These are phyloP conservation scores for Anaeramoeba flamelloides DNA, from an alignment of 78 protist genomes.

Conservation along the genomic window DNA sequence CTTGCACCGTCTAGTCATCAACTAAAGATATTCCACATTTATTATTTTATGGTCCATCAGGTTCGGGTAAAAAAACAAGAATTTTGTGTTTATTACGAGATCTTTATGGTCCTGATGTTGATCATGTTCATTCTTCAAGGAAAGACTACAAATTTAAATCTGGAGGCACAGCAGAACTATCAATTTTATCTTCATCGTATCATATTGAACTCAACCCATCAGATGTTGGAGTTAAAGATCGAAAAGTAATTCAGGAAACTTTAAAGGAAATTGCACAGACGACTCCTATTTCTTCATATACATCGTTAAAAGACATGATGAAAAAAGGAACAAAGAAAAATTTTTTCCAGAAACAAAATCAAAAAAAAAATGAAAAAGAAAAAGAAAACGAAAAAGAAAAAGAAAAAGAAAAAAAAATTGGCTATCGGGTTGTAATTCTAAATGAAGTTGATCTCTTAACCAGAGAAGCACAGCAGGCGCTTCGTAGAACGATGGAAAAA, in stretches of 20 bases:
- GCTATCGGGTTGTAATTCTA: conserved; percentile 76
- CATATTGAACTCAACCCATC: conserved; percentile 89
- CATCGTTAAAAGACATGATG: no score
- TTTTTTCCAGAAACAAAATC: no score
- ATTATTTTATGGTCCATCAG: conserved; percentile 86
- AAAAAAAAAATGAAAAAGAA: no score
- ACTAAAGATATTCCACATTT: conserved; percentile 94
- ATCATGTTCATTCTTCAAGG: no score
- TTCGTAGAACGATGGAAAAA: conserved; percentile 94
- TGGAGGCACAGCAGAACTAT: conserved; percentile 35
- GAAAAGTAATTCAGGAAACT: conserved; percentile 63
- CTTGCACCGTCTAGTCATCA: no score
- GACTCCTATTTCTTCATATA: conserved; percentile 35
- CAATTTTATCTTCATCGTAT: conserved; percentile 33
- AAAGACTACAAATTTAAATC: no score
- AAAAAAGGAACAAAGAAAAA: no score
- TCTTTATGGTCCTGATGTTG: conserved; percentile 65
- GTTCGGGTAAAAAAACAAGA: conserved; percentile 92
- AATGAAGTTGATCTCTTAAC: conserved; percentile 72
- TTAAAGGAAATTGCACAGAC: conserved; percentile 84
- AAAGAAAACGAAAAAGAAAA: no score
- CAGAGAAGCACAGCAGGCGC: conserved; percentile 84
- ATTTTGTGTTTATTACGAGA: conserved; percentile 62
- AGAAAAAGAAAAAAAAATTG: no score
- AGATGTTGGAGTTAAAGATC: conserved; percentile 75